Conservation (phyloP, 345 rosid species). For the Pelargonium nanum region DNA sequence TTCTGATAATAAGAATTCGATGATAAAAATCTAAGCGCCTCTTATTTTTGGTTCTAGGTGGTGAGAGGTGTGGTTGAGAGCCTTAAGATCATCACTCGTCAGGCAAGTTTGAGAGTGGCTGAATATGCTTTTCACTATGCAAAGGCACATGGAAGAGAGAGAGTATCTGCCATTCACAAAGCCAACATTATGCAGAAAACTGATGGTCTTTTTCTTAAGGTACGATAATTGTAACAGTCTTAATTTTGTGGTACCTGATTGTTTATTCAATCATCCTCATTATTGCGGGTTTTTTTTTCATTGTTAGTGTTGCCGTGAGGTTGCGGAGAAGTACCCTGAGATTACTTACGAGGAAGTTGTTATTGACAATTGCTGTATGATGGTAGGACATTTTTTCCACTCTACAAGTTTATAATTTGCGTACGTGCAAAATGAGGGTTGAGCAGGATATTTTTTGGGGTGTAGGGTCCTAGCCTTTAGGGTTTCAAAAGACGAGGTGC, state of each 20-base stretch:
- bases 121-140: slow-evolving; percentile 98
- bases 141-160: slow-evolving; percentile 84
- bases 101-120: slow-evolving; percentile 96
- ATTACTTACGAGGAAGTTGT: slow-evolving; percentile 93
- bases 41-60: slow-evolving; percentile 38
- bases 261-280: background rate
- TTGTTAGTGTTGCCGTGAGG: slow-evolving; percentile 97
- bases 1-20: background rate
- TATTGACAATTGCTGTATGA: slow-evolving; percentile 99
- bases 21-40: background rate
- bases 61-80: slow-evolving; percentile 99
- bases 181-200: slow-evolving; percentile 99
- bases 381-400: slow-evolving; percentile 35
- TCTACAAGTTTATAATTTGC: background rate
- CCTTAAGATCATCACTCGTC: slow-evolving; percentile 91
- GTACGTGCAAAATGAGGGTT: too few relatives aligned
- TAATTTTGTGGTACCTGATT: background rate
- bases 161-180: slow-evolving; percentile 96
- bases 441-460: background rate
- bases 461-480: too few relatives aligned
- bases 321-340: slow-evolving; percentile 95
- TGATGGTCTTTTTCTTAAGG: slow-evolving; percentile 97
- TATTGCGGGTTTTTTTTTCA: slow-evolving; percentile 7
- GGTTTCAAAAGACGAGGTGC: background rate
- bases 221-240: slow-evolving; percentile 10